These are phyloP conservation scores for Tetracentron sinense DNA, from an alignment of 164 flowering plant genomes.

Conservation along the genomic window DNA sequence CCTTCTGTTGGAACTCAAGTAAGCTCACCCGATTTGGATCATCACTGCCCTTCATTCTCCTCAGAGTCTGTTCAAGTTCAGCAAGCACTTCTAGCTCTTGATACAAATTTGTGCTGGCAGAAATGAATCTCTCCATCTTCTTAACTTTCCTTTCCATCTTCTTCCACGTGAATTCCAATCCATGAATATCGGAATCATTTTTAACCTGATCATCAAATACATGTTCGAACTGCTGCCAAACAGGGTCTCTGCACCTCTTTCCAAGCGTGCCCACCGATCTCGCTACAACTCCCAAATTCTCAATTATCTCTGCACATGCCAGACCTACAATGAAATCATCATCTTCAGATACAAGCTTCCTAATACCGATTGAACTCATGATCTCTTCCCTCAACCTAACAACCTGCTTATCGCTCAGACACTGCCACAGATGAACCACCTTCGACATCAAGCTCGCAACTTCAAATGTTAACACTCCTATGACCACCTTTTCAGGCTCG, in stretches of 20 bases:
- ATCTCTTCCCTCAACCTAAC: conserved; percentile 54
- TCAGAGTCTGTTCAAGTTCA: conserved; percentile 68
- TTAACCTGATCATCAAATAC: conserved; percentile 48
- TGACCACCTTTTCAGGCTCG: conserved; percentile 35
- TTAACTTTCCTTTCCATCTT: conserved; percentile 83
- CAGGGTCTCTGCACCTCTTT: conserved; percentile 55
- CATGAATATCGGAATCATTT: conserved; percentile 37
- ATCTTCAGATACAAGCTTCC: conserved; percentile 76
- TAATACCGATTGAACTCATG: conserved; percentile 50
- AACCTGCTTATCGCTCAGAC: conserved; percentile 62
- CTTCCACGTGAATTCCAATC: conserved; percentile 57
- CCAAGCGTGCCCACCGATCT: conserved; percentile 63
- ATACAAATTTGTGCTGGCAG: conserved; percentile 52
- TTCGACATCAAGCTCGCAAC: conserved; percentile 83
- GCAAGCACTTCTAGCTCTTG: conserved; percentile 80
- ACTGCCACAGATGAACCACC: conserved; percentile 70
- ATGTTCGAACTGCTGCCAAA: conserved; percentile 55
- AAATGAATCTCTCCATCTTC: conserved; percentile 71
- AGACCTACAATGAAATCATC: conserved; percentile 51
- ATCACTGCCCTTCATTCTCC: conserved; percentile 52
- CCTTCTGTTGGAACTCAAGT: conserved; percentile 62
- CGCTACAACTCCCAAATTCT: conserved; percentile 48
- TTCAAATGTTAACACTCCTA: conserved; percentile 85
- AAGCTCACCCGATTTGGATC: conserved; percentile 35
- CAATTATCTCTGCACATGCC: conserved; percentile 56